Evolutionary conservation across 2,329 filamentous ascomycete genomes (phyloP), one percentile per base, ranked within the genome.

Genomic region (Penicillium paneum): DNA sequence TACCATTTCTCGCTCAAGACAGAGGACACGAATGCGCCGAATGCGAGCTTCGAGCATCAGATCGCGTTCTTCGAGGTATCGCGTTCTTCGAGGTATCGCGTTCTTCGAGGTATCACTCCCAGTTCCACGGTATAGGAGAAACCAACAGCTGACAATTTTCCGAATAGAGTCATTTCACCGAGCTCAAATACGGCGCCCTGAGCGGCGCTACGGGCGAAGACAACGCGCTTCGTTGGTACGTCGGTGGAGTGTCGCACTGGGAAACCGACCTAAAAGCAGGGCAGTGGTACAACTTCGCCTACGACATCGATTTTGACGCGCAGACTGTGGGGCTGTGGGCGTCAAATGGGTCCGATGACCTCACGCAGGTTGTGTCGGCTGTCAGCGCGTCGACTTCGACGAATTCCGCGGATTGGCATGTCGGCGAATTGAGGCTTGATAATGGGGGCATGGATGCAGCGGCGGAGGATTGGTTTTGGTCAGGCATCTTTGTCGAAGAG

Each of bases 251-350:
- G 62, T 81, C 79, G 46, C 75, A 88, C 63, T 90, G 86, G 86
- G 82, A 80, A 63, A 78, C 79, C 1, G 76, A 81, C 57, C 85
- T 87, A 70, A 78, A 78, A 49, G 77, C 86, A 1, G 83, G 79
- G 38, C 81, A 85, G 11, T 90, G 87, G 87, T 87, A 90, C 71
- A 91, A 91, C 68, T 79, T 89, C 64, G 87, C 86, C 44, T 90
- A 89, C 65, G 86, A 85, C 68, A 88, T 89, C 57, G 82, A 90
- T 75, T 91, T 90, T 64, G 73, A 71, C 15, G 80, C 76, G 36
- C 75, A 79, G 60, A 83, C 79, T 5, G 85, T 90, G 29, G 81
- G 81, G 12, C 84, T 90, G 72, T 90, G 85, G 81, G 85, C 89
- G 71, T 88, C 85, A 0, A 86, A 83, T 15, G 86, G 85, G 34